These are phyloP conservation scores for Hypomontagnella submonticulosa DNA, from an alignment of 495 filamentous ascomycete genomes.

Conservation along the genomic window DNA sequence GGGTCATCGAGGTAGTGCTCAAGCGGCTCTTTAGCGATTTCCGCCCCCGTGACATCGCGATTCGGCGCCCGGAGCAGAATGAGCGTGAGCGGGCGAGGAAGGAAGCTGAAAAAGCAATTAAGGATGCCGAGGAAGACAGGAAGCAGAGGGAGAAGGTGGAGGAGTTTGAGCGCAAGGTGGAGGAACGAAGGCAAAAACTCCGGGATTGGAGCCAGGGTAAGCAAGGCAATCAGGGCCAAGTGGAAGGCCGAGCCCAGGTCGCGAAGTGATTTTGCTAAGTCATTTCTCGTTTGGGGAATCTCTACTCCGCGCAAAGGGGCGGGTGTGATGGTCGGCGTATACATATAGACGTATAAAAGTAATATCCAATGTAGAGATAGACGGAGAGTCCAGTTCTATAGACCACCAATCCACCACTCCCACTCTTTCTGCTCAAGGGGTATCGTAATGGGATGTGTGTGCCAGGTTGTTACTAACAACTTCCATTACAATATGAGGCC, in stretches of 20 bases:
- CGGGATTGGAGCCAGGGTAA: slow-evolving; percentile 34
- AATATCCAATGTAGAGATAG: slow-evolving; percentile 35
- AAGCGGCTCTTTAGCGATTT: slow-evolving; percentile 92
- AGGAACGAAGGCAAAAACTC: slow-evolving; percentile 51
- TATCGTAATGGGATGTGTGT: slow-evolving; percentile 1
- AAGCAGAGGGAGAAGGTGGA: slow-evolving; percentile 59
- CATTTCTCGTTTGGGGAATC: neutral
- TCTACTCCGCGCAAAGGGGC: neutral
- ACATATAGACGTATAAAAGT: slow-evolving; percentile 20
- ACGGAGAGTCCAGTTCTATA: slow-evolving; percentile 8
- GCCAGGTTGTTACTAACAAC: too few relatives aligned
- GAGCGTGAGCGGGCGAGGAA: slow-evolving; percentile 75
- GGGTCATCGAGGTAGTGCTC: slow-evolving; percentile 85
- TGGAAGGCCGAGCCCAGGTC: neutral
- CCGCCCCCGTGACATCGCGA: slow-evolving; percentile 92
- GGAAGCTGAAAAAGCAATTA: slow-evolving; percentile 67
- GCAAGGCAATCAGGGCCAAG: slow-evolving; percentile 11
- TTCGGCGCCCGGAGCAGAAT: slow-evolving; percentile 87
- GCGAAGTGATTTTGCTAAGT: slow-evolving; percentile 13
- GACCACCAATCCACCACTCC: neutral
- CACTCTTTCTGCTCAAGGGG: neutral
- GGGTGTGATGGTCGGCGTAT: too few relatives aligned
- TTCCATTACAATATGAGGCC: neutral
- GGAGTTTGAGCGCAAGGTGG: slow-evolving; percentile 62
- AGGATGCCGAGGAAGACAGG: slow-evolving; percentile 65